Base-by-base conservation (phyloP, 345 rosid species). In the Leavenworthia alabamica region DNA sequence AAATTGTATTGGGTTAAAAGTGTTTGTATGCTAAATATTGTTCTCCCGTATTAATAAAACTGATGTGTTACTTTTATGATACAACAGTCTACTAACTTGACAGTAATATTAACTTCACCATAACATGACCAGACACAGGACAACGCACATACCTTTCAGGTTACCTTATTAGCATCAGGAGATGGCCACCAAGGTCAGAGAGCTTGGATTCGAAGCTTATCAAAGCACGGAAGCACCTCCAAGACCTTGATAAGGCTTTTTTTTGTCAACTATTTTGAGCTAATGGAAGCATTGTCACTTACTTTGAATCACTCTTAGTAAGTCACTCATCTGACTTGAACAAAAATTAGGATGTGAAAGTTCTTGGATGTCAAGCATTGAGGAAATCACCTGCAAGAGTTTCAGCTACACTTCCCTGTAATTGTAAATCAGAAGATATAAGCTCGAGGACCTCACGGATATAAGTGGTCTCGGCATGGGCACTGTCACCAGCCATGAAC, bases 401-500 rank as follows among this genome's bases (percentile, higher is more conserved):
- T 73, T 75, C 65, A 53, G 59, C 57, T 42, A 48, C 73, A 75
- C 71, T 68, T 6, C 81, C 79, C 19, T 46, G 72, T 41, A 64
- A 56, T 40, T 22, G 67, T 59, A 70, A 48, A 67, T 78, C 79
- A 64, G 61, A 63, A 33, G 79, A 81, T 31, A 87, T 37, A 54
- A 83, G 76, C 56, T 83, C 62, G 7, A 90, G 77, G 57, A 72
- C 76, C 17, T 56, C 56, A 31, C 82, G 73, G 28, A 90, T 80
- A 14, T 52, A 17, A 28, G 69, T 58, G 0, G 79, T 62, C 32
- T 85, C 78, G 0, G 8, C 46, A 58, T 90, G 96, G 2, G 82
- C 72, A 62, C 73, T 76, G 60, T 87, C 90, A 15, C 82, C 77
- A 0, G 90, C 83, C 66, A 82, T 81, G 73, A 90, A 90, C 53